Conservation (phyloP, 225 moss, liverwort and hornwort genomes). For the Neckera pumila region DNA sequence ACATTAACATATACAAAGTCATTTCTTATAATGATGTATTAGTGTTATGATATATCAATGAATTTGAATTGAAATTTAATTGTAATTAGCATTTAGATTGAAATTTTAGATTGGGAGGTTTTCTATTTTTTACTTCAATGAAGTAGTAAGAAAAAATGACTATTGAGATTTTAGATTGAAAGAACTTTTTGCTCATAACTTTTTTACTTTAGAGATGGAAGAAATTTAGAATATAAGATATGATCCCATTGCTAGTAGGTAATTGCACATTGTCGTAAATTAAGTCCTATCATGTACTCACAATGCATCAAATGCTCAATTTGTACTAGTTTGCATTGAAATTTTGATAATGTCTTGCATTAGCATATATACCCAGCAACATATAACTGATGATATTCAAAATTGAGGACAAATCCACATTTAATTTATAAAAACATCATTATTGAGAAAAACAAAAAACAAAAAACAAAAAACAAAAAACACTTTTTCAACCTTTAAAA, state of each 20-base stretch:
- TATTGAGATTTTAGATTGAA: neutral
- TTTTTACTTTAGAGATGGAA: no score
- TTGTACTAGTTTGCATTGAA: neutral
- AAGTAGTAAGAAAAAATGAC: no score
- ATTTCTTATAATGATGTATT: neutral
- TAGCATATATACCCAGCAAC: rapidly evolving
- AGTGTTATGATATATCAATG: neutral
- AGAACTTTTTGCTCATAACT: no score
- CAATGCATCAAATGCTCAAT: neutral
- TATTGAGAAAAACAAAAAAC: neutral
- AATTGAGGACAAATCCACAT: rapidly evolving
- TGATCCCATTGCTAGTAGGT: rapidly evolving
- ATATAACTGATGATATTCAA: neutral
- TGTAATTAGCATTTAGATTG: neutral
- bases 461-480: neutral
- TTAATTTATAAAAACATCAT: neutral
- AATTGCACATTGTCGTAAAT: rapidly evolving
- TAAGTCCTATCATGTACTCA: neutral
- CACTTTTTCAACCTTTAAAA: neutral
- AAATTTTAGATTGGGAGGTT: neutral
- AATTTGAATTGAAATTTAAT: neutral
- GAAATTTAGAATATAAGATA: neutral
- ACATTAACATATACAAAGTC: neutral
- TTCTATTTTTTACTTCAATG: neutral
- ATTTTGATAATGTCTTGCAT: neutral